phyloP scores from a whole-genome alignment of 2,329 filamentous ascomycete genomes.

The Tolypocladium paradoxum region DNA sequence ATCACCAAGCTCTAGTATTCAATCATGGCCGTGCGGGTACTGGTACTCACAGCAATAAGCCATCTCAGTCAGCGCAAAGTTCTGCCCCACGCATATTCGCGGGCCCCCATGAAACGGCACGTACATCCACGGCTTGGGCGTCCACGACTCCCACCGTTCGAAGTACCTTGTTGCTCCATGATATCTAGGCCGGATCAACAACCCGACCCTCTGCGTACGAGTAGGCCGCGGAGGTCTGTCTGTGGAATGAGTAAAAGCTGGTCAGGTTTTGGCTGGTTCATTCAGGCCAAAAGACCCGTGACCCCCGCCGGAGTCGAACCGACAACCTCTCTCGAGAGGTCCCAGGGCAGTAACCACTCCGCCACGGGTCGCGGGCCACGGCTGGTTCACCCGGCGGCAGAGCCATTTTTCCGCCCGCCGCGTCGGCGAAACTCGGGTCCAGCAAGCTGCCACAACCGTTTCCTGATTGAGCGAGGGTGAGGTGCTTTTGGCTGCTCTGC shows the following conservation, averaged over 20 bases:
- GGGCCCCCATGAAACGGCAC: conserved; percentile 68
- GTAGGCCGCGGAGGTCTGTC: too few species aligned
- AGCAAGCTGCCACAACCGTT: conserved; percentile 6
- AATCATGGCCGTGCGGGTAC: not conserved
- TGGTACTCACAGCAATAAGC: conserved; percentile 9
- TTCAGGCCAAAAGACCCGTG: too few species aligned
- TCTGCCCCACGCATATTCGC: conserved; percentile 66
- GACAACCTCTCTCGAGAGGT: too few species aligned
- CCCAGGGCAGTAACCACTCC: too few species aligned
- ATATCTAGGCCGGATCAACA: too few species aligned
- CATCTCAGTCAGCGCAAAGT: conserved; percentile 72
- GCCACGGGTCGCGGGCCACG: too few species aligned
- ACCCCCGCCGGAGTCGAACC: too few species aligned
- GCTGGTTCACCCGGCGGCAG: not conserved
- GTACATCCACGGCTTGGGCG: conserved; percentile 58
- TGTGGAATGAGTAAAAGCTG: too few species aligned
- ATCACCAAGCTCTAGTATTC: not conserved
- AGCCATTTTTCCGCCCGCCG: conserved; percentile 5
- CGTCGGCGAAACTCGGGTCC: conserved; percentile 11
- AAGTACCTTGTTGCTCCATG: too few species aligned
- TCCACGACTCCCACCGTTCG: conserved; percentile 56
- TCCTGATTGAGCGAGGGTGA: conserved; percentile 10
- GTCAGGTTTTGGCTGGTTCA: too few species aligned
- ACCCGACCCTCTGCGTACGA: too few species aligned
- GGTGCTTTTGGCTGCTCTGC: not conserved